Conservation (phyloP, 306 rosid species). For the Dryas drummondii region DNA sequence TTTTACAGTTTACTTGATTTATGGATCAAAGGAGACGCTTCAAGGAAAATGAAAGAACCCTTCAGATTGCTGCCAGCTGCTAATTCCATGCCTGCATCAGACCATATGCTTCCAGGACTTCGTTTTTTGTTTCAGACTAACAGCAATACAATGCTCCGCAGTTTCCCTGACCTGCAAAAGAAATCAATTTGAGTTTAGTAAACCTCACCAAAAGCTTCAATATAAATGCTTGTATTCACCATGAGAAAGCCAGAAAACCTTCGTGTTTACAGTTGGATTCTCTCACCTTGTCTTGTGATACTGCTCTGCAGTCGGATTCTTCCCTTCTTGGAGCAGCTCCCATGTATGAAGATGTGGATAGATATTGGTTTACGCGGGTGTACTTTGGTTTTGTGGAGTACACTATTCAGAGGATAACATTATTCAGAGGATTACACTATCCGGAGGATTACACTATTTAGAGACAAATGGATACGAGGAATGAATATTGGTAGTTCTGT, state of each 20-base stretch:
- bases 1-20: neutral
- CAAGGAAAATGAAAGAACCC: neutral
- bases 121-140: too few species aligned
- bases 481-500: neutral
- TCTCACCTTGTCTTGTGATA: constrained; percentile 42
- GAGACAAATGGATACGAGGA: neutral
- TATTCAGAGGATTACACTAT: too few species aligned
- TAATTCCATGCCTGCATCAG: neutral
- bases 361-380: neutral
- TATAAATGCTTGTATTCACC: constrained; percentile 2
- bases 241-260: neutral
- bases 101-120: neutral
- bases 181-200: neutral
- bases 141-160: too few species aligned
- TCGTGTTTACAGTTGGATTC: constrained; percentile 5
- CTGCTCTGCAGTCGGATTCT: constrained; percentile 7
- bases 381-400: too few species aligned
- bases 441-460: neutral
- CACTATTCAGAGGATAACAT: too few species aligned
- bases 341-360: neutral
- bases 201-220: neutral
- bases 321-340: neutral
- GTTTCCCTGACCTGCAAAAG: too few species aligned
- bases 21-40: neutral
- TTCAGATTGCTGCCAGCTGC: neutral